Percentiles rank a stretch among this genome's conserved stretches.
Conservation (phyloP, 2,329 filamentous ascomycete genomes). For the Talaromyces sp. region DNA sequence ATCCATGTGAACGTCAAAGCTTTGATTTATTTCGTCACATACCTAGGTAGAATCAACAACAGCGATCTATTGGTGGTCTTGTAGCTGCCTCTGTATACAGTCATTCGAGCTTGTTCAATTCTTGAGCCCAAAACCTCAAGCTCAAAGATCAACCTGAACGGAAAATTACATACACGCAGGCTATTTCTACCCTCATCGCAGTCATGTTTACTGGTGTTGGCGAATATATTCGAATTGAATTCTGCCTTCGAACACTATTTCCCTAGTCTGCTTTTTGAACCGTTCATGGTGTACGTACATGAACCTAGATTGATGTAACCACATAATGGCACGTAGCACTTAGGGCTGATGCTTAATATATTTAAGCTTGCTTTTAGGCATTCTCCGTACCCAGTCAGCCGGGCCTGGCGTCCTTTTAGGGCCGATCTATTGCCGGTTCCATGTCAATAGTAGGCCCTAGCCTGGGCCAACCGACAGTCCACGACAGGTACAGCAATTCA, state of each 20-base stretch:
- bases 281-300: neutral
- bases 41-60: too few species aligned
- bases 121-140: neutral
- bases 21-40: too few species aligned
- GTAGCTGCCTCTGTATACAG: neutral
- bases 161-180: neutral
- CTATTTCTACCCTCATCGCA: neutral
- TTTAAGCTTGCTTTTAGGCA: constrained; percentile 12
- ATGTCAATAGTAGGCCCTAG: too few species aligned
- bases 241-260: neutral
- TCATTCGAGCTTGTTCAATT: neutral
- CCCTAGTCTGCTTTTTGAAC: neutral
- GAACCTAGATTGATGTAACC: neutral
- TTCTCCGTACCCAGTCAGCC: neutral
- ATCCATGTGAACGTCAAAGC: too few species aligned
- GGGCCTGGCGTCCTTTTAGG: neutral
- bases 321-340: neutral
- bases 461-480: neutral
- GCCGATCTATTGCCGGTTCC: neutral
- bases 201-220: neutral
- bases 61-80: neutral
- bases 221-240: too few species aligned
- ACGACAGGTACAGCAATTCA: neutral
- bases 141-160: neutral
- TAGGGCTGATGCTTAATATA: neutral